Evolutionary conservation across 169 alveolate genomes (phyloP).

Genomic region (Cryptosporidium parvum): DNA sequence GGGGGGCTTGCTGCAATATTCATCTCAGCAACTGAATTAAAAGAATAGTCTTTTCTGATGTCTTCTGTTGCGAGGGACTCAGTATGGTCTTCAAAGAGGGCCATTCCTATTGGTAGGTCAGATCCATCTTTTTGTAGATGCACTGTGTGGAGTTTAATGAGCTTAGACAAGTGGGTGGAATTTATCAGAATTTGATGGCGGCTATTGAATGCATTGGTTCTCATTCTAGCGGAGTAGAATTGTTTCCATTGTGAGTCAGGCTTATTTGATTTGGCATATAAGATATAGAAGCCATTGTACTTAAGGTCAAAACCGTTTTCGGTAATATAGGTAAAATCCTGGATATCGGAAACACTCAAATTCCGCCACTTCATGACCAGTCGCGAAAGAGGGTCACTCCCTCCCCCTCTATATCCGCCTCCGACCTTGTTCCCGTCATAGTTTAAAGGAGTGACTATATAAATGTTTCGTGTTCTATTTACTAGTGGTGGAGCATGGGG

Average conservation of each 20-base stretch:
- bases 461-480: conserved; percentile 41
- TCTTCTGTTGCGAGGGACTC: conserved; percentile 37
- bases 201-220: conserved; percentile 50
- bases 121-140: conserved; percentile 62
- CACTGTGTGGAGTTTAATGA: conserved; percentile 46
- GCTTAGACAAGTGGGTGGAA: conserved; percentile 40
- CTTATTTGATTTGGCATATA: conserved; percentile 36
- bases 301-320: conserved; percentile 44
- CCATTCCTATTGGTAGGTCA: conserved; percentile 72
- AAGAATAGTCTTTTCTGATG: neutral
- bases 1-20: neutral
- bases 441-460: conserved; percentile 62
- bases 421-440: conserved; percentile 74
- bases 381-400: conserved; percentile 51
- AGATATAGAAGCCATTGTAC: conserved; percentile 49
- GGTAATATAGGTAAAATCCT: conserved; percentile 41
- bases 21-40: neutral
- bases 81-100: conserved; percentile 62
- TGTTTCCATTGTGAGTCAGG: conserved; percentile 50
- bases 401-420: conserved; percentile 73
- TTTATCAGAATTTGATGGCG: conserved; percentile 34
- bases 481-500: conserved; percentile 51
- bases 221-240: conserved; percentile 72
- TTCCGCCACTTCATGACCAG: conserved; percentile 53
- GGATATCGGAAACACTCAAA: conserved; percentile 19